These are phyloP conservation scores for Spiromastix sp. DNA, from an alignment of 2,329 filamentous ascomycete species.

Conservation along the genomic window DNA sequence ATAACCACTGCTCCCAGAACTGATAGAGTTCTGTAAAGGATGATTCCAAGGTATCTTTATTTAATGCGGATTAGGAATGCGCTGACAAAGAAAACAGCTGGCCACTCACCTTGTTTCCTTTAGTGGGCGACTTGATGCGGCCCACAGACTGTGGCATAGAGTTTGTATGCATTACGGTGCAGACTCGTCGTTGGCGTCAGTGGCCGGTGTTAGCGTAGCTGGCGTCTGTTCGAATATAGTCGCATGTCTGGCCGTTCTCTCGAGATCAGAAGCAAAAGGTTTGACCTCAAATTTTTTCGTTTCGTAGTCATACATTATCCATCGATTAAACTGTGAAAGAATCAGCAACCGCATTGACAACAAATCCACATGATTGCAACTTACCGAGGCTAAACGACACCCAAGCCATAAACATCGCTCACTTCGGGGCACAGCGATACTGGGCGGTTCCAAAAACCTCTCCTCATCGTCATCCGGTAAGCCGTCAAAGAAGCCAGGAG, in stretches of 20 bases:
- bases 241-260: constrained; percentile 8
- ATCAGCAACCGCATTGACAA: neutral
- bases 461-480: constrained; percentile 45
- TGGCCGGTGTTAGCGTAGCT: too few relatives aligned
- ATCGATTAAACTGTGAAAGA: constrained; percentile 9
- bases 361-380: constrained; percentile 12
- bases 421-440: constrained; percentile 37
- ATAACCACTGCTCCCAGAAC: too few relatives aligned
- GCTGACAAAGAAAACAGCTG: too few relatives aligned
- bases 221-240: constrained; percentile 1
- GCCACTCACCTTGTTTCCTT: too few relatives aligned
- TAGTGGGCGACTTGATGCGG: too few relatives aligned
- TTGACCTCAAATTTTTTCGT: constrained; percentile 14
- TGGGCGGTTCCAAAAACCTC: constrained; percentile 40
- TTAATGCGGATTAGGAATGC: too few relatives aligned
- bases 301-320: constrained; percentile 14
- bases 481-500: constrained; percentile 40
- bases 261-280: constrained; percentile 10
- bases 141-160: too few relatives aligned
- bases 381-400: constrained; percentile 32
- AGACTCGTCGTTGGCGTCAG: too few relatives aligned
- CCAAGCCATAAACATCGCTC: constrained; percentile 44
- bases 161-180: too few relatives aligned
- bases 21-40: too few relatives aligned
- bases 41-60: too few relatives aligned